A percentile compares a stretch with the other conserved stretches of the same genome.
Conservation (phyloP, 257 asterid genomes). For the Plantago major region DNA sequence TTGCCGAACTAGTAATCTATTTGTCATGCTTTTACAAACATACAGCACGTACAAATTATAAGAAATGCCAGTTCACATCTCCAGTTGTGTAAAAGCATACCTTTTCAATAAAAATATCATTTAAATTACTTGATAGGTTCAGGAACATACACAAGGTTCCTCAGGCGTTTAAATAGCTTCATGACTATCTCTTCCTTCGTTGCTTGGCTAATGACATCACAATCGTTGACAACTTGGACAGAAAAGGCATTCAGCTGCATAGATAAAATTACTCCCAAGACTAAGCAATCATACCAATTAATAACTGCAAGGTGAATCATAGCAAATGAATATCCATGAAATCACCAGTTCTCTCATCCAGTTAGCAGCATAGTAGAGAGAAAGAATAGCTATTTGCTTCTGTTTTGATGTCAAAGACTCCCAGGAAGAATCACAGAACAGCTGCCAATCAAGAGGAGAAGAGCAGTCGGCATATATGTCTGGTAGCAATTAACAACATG, state of each 20-base stretch:
- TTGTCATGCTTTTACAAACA: neutral
- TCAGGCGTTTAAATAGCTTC: conserved; percentile 71
- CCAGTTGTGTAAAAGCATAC: conserved; percentile 1
- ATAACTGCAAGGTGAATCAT: neutral
- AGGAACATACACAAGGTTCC: conserved; percentile 74
- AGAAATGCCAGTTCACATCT: neutral
- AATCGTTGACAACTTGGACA: conserved; percentile 56
- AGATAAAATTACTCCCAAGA: conserved; percentile 20
- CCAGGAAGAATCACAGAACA: conserved; percentile 48
- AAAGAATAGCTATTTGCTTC: conserved; percentile 57
- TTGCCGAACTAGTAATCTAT: neutral
- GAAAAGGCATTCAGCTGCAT: conserved; percentile 73
- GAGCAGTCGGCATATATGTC: conserved; percentile 25
- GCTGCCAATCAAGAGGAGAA: conserved; percentile 39
- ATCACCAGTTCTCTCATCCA: conserved; percentile 87
- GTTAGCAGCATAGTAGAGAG: conserved; percentile 76
- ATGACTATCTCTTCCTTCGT: conserved; percentile 52
- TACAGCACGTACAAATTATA: neutral
- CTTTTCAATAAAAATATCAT: neutral
- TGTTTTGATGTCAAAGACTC: conserved; percentile 61
- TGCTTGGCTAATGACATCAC: conserved; percentile 56
- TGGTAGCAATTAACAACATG: conserved; percentile 18
- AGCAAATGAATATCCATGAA: conserved; percentile 18
- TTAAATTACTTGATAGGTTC: conserved; percentile 2
- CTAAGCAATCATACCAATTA: neutral